A percentile compares a stretch with the other conserved stretches of the same genome.
These are phyloP conservation scores for Aspergillus asperescens DNA, from an alignment of 495 filamentous ascomycete species.

Conservation along the genomic window DNA sequence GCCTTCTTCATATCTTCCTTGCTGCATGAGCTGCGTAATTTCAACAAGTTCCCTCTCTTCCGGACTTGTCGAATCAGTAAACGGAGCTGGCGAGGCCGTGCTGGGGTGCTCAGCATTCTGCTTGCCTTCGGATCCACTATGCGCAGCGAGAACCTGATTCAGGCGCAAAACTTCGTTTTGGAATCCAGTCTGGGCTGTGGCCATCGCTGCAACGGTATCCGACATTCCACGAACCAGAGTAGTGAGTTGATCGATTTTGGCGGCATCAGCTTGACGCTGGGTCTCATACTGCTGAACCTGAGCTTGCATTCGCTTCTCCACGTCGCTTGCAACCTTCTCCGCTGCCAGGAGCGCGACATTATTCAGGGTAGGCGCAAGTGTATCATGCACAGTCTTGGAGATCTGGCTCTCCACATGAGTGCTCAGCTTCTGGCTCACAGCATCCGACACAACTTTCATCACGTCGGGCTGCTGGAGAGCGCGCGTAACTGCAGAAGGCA, in stretches of 20 bases:
- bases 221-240: slow-evolving; percentile 63
- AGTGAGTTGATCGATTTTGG: slow-evolving; percentile 80
- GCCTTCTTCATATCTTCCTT: slow-evolving; percentile 65
- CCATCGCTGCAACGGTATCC: slow-evolving; percentile 67
- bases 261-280: slow-evolving; percentile 63
- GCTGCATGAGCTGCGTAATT: slow-evolving; percentile 60
- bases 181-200: slow-evolving; percentile 56
- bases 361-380: slow-evolving; percentile 61
- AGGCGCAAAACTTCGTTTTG: slow-evolving; percentile 56
- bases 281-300: slow-evolving; percentile 61
- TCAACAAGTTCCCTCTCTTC: slow-evolving; percentile 61
- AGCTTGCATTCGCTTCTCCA: slow-evolving; percentile 60
- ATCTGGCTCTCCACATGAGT: slow-evolving; percentile 65
- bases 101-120: background rate
- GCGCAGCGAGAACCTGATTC: slow-evolving; percentile 29
- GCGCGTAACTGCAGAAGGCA: slow-evolving; percentile 52
- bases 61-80: slow-evolving; percentile 41
- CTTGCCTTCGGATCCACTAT: slow-evolving; percentile 4
- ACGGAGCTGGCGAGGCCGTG: slow-evolving; percentile 24
- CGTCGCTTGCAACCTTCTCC: slow-evolving; percentile 55
- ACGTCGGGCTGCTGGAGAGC: slow-evolving; percentile 66
- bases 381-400: slow-evolving; percentile 51
- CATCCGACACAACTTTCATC: slow-evolving; percentile 64
- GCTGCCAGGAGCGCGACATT: slow-evolving; percentile 52
- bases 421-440: slow-evolving; percentile 58